Percentiles rank a stretch among this genome's conserved stretches.
These are phyloP conservation scores for Moringa oleifera DNA, from an alignment of 345 rosid genomes.

Conservation along the genomic window DNA sequence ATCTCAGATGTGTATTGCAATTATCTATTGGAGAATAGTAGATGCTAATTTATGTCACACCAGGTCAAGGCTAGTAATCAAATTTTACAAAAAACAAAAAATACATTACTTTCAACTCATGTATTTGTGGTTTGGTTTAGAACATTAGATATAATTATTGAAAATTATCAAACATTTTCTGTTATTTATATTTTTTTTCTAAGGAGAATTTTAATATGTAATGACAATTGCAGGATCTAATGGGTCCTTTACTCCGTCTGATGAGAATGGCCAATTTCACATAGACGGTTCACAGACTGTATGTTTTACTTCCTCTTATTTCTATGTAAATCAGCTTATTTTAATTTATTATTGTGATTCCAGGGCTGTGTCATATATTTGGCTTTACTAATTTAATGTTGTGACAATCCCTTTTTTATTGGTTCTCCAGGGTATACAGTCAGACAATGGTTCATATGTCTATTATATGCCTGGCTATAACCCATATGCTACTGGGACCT, in stretches of 20 bases:
- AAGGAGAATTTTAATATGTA: background rate
- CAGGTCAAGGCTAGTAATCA: too few relatives aligned
- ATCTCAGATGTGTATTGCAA: too few relatives aligned
- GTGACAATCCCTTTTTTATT: constrained; percentile 12
- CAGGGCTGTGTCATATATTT: background rate
- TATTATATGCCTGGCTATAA: constrained; percentile 46
- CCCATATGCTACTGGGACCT: constrained; percentile 32
- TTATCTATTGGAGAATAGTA: too few relatives aligned
- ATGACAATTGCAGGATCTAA: constrained; percentile 37
- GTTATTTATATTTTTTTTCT: background rate
- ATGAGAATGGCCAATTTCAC: constrained; percentile 35
- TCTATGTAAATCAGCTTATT: background rate
- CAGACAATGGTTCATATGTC: constrained; percentile 43
- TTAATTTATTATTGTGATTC: too few relatives aligned
- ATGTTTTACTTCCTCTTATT: constrained; percentile 20
- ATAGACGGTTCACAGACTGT: constrained; percentile 33
- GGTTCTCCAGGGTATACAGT: constrained; percentile 34
- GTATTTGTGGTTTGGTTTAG: background rate
- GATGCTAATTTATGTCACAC: too few relatives aligned
- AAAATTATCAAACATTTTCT: too few relatives aligned
- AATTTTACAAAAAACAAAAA: too few relatives aligned
- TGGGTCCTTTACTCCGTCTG: constrained; percentile 32
- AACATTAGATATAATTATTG: too few relatives aligned
- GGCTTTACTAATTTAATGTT: constrained; percentile 9
- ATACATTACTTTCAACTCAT: too few relatives aligned